Evolutionary conservation across 2,329 filamentous ascomycete genomes (phyloP).

Genomic region (Mariannaea elegans): DNA sequence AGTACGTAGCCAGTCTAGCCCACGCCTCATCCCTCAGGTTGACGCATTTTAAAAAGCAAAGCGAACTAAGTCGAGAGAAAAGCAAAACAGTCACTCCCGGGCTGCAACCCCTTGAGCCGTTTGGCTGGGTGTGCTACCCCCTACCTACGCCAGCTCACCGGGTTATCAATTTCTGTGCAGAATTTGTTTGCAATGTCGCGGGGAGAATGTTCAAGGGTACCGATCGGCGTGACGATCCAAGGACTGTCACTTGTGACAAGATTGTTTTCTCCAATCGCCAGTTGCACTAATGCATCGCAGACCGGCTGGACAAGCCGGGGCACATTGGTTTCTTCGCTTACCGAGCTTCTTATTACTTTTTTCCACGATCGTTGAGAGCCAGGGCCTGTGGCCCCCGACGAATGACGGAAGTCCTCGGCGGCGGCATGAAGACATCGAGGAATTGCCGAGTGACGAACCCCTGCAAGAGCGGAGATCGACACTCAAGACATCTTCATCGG

Average conservation of each 20-base stretch:
- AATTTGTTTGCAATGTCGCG: background rate
- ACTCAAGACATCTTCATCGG: background rate
- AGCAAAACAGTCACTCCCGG: background rate
- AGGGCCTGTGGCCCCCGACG: constrained; percentile 4
- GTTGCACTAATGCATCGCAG: background rate
- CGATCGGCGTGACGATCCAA: constrained; percentile 19
- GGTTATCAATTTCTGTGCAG: background rate
- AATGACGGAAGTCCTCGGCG: constrained; percentile 14
- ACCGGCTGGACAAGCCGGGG: constrained; percentile 4
- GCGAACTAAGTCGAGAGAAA: background rate
- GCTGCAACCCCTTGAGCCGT: background rate
- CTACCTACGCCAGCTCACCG: background rate
- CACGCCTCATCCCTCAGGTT: constrained; percentile 13
- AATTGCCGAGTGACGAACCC: constrained; percentile 9
- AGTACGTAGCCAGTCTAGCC: constrained; percentile 13
- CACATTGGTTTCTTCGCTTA: constrained; percentile 1
- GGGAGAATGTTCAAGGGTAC: constrained; percentile 3
- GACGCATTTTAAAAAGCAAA: constrained; percentile 15
- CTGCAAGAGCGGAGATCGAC: constrained; percentile 12
- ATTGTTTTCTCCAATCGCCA: constrained; percentile 4
- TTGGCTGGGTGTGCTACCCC: background rate
- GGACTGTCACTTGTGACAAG: constrained; percentile 32
- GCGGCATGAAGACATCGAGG: constrained; percentile 5
- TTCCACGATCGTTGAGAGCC: background rate
- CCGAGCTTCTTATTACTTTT: constrained; percentile 18